These are phyloP conservation scores for Pestalotiopsis sp. DNA, from an alignment of 2,329 filamentous ascomycete genomes.

Conservation along the genomic window DNA sequence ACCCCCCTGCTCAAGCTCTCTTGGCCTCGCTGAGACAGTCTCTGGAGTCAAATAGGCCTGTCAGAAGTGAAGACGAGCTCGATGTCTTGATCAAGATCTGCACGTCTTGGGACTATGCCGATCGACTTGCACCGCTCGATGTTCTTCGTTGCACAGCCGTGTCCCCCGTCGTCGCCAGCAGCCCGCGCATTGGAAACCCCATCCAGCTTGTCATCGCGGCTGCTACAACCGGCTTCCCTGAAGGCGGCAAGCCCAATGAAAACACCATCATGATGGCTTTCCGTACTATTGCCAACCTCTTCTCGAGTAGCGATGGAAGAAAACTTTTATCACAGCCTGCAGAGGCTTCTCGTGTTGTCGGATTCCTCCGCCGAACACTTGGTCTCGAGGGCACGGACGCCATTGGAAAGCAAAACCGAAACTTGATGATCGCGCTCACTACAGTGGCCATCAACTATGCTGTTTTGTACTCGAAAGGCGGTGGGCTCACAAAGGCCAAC, in stretches of 20 bases:
- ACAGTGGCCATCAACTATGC: constrained; percentile 85
- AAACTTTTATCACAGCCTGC: constrained; percentile 60
- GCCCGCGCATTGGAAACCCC: constrained; percentile 56
- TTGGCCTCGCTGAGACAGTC: constrained; percentile 64
- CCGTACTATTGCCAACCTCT: constrained; percentile 81
- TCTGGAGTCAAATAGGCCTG: constrained; percentile 59
- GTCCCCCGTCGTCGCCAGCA: constrained; percentile 66
- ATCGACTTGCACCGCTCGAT: constrained; percentile 83
- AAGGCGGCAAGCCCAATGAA: constrained; percentile 61
- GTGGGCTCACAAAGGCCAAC: constrained; percentile 37
- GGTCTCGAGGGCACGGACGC: constrained; percentile 48
- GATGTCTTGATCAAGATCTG: constrained; percentile 71
- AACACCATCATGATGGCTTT: constrained; percentile 90
- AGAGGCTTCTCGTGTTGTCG: constrained; percentile 57
- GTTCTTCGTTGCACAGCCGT: constrained; percentile 81
- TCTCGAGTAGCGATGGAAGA: constrained; percentile 73
- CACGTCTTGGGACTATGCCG: constrained; percentile 77
- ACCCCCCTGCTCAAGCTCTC: constrained; percentile 67
- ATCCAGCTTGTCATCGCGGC: constrained; percentile 53
- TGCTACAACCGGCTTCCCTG: constrained; percentile 47
- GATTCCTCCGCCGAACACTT: constrained; percentile 64
- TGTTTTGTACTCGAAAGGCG: constrained; percentile 63
- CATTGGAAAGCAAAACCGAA: constrained; percentile 67
- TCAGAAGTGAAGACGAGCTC: constrained; percentile 54
- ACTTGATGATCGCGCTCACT: constrained; percentile 78